A percentile compares a stretch with the other conserved stretches of the same genome.
Conservation (phyloP, 192 early-diverging fungal genomes). For the Entomortierella beljakovae region DNA sequence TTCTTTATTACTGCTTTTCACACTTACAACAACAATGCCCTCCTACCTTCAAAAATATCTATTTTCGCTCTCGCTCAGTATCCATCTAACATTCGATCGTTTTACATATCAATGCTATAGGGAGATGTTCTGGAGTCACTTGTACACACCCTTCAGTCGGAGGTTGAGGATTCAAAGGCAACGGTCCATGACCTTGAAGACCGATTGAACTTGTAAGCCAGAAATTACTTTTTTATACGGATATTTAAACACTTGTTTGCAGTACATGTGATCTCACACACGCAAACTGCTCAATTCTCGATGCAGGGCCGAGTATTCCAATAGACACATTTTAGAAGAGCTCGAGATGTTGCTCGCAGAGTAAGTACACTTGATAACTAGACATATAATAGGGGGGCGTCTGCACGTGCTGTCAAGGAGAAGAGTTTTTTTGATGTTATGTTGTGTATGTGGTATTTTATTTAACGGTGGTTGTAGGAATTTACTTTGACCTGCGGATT, state of each 20-base stretch:
- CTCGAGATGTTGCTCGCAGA: conserved; percentile 38
- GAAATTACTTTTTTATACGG: neutral
- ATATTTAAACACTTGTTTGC: neutral
- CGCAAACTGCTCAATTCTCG: conserved; percentile 1
- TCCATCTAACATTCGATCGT: neutral
- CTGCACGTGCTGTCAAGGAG: neutral
- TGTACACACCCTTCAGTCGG: conserved; percentile 39
- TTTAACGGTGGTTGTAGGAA: neutral
- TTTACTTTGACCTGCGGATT: conserved; percentile 11
- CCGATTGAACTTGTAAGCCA: conserved; percentile 30
- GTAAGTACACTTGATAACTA: conserved; percentile 34
- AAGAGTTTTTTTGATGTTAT: too few relatives aligned
- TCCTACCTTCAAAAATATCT: too few relatives aligned
- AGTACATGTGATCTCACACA: neutral
- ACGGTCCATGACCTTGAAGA: conserved; percentile 40
- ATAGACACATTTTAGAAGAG: conserved; percentile 40
- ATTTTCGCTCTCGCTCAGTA: too few relatives aligned
- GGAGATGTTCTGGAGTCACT: conserved; percentile 23
- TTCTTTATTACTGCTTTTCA: too few relatives aligned
- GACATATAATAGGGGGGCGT: neutral
- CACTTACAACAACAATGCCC: too few relatives aligned
- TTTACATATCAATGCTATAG: conserved; percentile 1
- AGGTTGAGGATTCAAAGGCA: conserved; percentile 32
- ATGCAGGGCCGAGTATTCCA: conserved; percentile 46
- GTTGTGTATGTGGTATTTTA: neutral